phyloP scores from a whole-genome alignment of 2,329 filamentous ascomycete genomes.

The Rachicladosporium sp. region DNA sequence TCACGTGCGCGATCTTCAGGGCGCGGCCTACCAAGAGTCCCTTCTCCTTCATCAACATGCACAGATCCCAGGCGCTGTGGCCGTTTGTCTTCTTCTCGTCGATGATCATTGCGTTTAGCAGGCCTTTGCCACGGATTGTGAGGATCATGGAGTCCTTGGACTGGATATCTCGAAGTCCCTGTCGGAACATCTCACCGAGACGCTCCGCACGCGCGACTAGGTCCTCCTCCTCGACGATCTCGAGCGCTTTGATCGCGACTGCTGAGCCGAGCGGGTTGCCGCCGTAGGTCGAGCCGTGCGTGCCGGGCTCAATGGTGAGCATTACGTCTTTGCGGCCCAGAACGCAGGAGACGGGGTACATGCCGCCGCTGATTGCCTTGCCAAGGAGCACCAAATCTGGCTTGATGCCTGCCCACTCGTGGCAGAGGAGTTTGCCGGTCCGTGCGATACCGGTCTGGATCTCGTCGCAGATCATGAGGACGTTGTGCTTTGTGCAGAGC shows the following conservation, averaged over 20 bases:
- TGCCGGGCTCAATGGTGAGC: conserved; percentile 90
- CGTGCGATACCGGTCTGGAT: conserved; percentile 96
- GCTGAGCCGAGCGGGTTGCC: conserved; percentile 93
- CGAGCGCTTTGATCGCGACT: conserved; percentile 85
- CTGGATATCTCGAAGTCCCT: conserved; percentile 61
- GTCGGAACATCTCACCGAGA: conserved; percentile 71
- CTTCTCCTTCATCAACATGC: conserved; percentile 89
- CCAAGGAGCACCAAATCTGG: conserved; percentile 89
- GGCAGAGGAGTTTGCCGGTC: conserved; percentile 86
- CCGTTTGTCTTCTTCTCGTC: conserved; percentile 78
- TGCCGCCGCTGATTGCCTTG: conserved; percentile 94
- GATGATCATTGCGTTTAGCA: conserved; percentile 92
- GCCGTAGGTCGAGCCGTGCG: conserved; percentile 96
- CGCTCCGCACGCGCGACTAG: conserved; percentile 72
- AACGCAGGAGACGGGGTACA: conserved; percentile 97
- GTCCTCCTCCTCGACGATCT: conserved; percentile 84
- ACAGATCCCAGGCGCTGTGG: conserved; percentile 89
- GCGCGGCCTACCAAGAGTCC: conserved; percentile 60
- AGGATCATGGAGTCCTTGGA: conserved; percentile 59
- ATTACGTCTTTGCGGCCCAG: conserved; percentile 81
- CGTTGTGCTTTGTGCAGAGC: conserved; percentile 90
- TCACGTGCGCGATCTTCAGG: conserved; percentile 27
- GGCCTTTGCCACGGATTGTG: conserved; percentile 76
- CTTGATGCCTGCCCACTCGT: conserved; percentile 89
- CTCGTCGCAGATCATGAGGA: conserved; percentile 93